A percentile compares a stretch with the other conserved stretches of the same genome.
Conservation (phyloP, 129 eudicot species). For the Calendula officinalis region DNA sequence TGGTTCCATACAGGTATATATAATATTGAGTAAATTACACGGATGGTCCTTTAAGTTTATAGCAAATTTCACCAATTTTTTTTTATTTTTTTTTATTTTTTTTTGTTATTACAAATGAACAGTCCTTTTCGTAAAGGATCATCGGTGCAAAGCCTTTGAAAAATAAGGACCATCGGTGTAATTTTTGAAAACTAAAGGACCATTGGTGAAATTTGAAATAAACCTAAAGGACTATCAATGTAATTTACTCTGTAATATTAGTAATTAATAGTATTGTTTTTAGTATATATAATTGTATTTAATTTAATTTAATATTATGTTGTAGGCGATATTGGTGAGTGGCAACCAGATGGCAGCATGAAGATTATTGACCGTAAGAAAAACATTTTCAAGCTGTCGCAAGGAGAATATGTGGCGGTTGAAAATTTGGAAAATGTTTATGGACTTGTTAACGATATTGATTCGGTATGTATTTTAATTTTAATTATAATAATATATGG, state of each 20-base stretch:
- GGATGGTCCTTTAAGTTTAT: no score
- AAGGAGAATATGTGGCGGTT: conserved; percentile 95
- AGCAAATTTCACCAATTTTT: no score
- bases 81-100: no score
- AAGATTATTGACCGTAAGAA: conserved; percentile 83
- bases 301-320: neutral
- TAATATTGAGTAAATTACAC: no score
- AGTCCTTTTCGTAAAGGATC: no score
- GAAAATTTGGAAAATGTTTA: conserved; percentile 82
- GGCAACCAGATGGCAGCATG: conserved; percentile 93
- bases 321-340: conserved; percentile 83
- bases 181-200: no score
- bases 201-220: no score
- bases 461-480: conserved; percentile 44
- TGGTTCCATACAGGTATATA: conserved; percentile 98
- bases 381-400: conserved; percentile 88
- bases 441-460: conserved; percentile 66
- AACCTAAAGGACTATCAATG: no score
- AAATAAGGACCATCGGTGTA: no score
- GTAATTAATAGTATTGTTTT: neutral
- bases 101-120: no score
- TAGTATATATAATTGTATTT: neutral
- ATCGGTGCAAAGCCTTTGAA: no score
- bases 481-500: neutral
- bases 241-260: no score